phyloP scores from a whole-genome alignment of 805 yeast genomes.

The Danielia oregonensis region DNA sequence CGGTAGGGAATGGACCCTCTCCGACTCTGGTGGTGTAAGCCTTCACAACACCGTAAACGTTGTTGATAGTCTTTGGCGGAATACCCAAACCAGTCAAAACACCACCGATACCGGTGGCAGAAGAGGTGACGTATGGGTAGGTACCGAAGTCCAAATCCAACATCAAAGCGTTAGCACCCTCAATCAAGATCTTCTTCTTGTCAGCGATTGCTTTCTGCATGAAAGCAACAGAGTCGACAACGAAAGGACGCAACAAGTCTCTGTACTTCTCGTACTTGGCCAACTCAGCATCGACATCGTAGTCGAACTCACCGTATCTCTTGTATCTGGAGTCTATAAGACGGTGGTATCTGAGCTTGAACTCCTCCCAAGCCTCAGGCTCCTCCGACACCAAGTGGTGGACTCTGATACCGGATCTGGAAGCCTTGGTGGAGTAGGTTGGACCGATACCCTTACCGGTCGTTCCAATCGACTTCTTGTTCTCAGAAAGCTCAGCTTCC shows the following conservation, averaged over 20 bases:
- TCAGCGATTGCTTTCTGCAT: conserved; percentile 72
- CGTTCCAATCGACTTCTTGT: conserved; percentile 89
- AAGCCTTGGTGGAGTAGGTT: conserved; percentile 93
- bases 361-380: conserved; percentile 91
- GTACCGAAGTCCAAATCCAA: conserved; percentile 97
- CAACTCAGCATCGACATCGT: conserved; percentile 78
- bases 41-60: conserved; percentile 93
- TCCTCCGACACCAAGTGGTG: conserved; percentile 91
- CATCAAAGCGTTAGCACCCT: conserved; percentile 98
- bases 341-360: conserved; percentile 71
- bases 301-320: conserved; percentile 92
- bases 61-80: conserved; percentile 81
- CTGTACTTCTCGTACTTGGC: conserved; percentile 71
- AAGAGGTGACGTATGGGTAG: conserved; percentile 94
- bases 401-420: conserved; percentile 94
- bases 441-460: conserved; percentile 99
- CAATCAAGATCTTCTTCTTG: conserved; percentile 85
- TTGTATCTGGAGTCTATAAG: conserved; percentile 75
- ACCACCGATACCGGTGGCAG: conserved; percentile 96
- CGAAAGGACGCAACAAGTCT: conserved; percentile 79
- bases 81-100: conserved; percentile 94
- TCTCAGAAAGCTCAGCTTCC: conserved; percentile 80
- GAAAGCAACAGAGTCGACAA: conserved; percentile 85
- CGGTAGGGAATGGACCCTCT: conserved; percentile 99
- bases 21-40: conserved; percentile 99